phyloP scores from a whole-genome alignment of 2,329 filamentous ascomycete genomes.

The Pseudogymnoascus sp. region DNA sequence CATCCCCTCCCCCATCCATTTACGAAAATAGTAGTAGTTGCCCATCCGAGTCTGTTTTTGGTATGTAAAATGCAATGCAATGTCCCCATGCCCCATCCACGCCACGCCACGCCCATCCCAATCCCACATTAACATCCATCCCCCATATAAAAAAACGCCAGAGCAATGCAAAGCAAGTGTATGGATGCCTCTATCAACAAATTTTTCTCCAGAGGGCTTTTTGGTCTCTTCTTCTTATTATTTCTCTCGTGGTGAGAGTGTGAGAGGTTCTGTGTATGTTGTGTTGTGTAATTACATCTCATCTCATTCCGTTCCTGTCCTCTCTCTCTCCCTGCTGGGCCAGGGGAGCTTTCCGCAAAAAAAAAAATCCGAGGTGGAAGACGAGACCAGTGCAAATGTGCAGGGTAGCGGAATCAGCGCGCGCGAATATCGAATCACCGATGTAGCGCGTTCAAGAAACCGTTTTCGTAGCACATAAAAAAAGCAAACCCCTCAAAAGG shows the following conservation, averaged over 20 bases:
- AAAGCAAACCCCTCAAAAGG: background rate
- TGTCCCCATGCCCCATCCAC: background rate
- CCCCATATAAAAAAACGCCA: background rate
- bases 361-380: background rate
- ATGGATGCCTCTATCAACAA: background rate
- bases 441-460: background rate
- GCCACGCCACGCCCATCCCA: background rate
- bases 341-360: background rate
- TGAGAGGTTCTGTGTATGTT: background rate
- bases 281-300: background rate
- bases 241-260: background rate
- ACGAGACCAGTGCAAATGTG: background rate
- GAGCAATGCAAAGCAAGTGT: background rate
- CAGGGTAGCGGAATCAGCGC: background rate
- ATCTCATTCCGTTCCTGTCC: background rate
- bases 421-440: constrained; percentile 8
- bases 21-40: constrained; percentile 1
- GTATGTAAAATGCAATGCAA: constrained; percentile 1
- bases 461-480: background rate
- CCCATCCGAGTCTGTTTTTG: background rate
- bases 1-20: background rate
- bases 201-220: background rate
- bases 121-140: background rate
- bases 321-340: background rate
- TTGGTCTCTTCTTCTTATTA: background rate